These are phyloP conservation scores for Colletotrichum gigasporum DNA, from an alignment of 2,329 filamentous ascomycete genomes.

Conservation along the genomic window DNA sequence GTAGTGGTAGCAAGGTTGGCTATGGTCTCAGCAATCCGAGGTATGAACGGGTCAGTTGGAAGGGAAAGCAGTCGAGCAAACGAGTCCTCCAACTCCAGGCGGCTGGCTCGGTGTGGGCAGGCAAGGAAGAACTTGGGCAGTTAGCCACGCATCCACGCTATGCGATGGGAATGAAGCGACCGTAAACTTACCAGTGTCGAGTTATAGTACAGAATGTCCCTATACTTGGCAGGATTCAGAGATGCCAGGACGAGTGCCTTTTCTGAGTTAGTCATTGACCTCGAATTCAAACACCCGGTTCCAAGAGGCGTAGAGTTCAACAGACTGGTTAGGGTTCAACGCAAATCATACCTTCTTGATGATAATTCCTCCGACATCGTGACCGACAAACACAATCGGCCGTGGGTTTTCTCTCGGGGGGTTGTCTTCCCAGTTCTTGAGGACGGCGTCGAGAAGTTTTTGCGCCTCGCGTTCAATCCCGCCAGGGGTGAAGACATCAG, in stretches of 20 bases:
- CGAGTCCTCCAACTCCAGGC: not conserved
- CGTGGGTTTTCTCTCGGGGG: not conserved
- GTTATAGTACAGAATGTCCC: constrained; percentile 5
- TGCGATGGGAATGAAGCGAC: not conserved
- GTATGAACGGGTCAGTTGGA: not conserved
- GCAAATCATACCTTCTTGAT: constrained; percentile 5
- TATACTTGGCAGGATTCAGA: constrained; percentile 7
- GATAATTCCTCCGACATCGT: constrained; percentile 20
- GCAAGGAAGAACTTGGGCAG: not conserved
- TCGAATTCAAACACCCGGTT: too few species aligned
- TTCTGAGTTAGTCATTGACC: not conserved
- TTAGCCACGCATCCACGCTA: not conserved
- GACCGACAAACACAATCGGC: constrained; percentile 16
- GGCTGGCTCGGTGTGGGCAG: not conserved
- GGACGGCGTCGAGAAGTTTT: constrained; percentile 1
- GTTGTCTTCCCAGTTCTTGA: not conserved
- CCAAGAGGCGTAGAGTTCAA: too few species aligned
- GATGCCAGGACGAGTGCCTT: constrained; percentile 12
- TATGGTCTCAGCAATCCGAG: not conserved
- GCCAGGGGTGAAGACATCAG: not conserved
- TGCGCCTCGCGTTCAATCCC: constrained; percentile 6
- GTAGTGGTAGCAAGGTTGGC: not conserved
- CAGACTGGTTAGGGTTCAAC: not conserved
- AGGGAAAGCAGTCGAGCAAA: constrained; percentile 7
- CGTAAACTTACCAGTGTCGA: not conserved